Percentiles rank a stretch among this genome's conserved stretches.
phyloP scores from a whole-genome alignment of 2,329 filamentous ascomycete genomes.

The Sordariomycetes sp. region DNA sequence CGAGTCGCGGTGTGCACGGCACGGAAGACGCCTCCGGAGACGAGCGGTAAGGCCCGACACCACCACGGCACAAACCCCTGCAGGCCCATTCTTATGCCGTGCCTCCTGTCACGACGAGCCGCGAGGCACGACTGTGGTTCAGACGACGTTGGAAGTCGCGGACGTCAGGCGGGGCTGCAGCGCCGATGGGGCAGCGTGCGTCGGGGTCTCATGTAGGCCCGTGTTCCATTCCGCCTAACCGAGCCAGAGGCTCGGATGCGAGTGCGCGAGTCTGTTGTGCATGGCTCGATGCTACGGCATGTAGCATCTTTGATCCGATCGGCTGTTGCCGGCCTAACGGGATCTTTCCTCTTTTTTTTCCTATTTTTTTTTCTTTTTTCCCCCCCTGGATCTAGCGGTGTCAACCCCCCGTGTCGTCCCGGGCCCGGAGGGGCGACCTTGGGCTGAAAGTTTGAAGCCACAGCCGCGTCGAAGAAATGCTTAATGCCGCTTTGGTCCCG shows the following conservation, averaged over 20 bases:
- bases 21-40: background rate
- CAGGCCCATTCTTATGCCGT: background rate
- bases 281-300: background rate
- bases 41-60: background rate
- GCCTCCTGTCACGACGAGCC: background rate
- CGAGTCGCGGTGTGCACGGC: background rate
- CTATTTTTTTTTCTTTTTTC: too few relatives aligned
- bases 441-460: background rate
- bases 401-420: too few relatives aligned
- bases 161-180: background rate
- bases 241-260: background rate
- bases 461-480: background rate
- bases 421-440: too few relatives aligned
- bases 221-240: background rate
- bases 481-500: background rate
- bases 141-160: background rate
- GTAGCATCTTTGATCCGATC: background rate
- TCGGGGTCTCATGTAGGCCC: background rate
- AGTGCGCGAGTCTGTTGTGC: background rate
- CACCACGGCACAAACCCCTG: background rate
- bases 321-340: background rate
- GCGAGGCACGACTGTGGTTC: background rate
- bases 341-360: too few relatives aligned
- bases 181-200: background rate
- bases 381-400: too few relatives aligned